A percentile compares a stretch with the other conserved stretches of the same genome.
phyloP scores from a whole-genome alignment of 1,284 basidiomycete genomes.

The Cryptococcus depauperatus region DNA sequence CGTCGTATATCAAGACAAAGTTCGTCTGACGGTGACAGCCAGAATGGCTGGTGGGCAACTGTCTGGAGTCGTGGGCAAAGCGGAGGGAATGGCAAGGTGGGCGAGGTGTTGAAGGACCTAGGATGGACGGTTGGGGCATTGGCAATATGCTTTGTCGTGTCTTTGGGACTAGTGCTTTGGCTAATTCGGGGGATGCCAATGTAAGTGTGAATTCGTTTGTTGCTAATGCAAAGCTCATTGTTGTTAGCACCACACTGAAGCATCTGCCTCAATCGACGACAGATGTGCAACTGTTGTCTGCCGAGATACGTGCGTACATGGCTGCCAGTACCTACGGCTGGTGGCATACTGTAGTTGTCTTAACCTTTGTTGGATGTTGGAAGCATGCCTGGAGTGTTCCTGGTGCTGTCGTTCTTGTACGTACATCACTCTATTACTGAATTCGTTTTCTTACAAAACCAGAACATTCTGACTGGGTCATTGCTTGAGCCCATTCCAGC shows the following conservation, averaged over 20 bases:
- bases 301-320: constrained; percentile 45
- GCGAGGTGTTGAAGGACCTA: constrained; percentile 36
- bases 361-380: constrained; percentile 78
- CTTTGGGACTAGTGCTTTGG: constrained; percentile 35
- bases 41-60: constrained; percentile 17
- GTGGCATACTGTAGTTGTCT: constrained; percentile 56
- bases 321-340: constrained; percentile 32
- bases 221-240: not conserved
- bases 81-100: constrained; percentile 34
- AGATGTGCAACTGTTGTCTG: constrained; percentile 43
- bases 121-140: constrained; percentile 42
- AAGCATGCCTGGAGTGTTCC: constrained; percentile 93
- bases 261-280: constrained; percentile 43
- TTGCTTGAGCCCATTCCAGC: constrained; percentile 71
- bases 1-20: not conserved
- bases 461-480: constrained; percentile 85
- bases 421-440: constrained; percentile 26
- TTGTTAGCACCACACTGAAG: constrained; percentile 34
- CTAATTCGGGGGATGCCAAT: constrained; percentile 41
- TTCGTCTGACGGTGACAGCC: constrained; percentile 1
- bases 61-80: constrained; percentile 12
- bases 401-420: constrained; percentile 77
- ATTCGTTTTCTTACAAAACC: constrained; percentile 1
- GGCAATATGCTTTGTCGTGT: constrained; percentile 37
- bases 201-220: constrained; percentile 24